A percentile compares a stretch with the other conserved stretches of the same genome.
Conservation (phyloP, 2,329 filamentous ascomycete species). For the Fulvia fulva region DNA sequence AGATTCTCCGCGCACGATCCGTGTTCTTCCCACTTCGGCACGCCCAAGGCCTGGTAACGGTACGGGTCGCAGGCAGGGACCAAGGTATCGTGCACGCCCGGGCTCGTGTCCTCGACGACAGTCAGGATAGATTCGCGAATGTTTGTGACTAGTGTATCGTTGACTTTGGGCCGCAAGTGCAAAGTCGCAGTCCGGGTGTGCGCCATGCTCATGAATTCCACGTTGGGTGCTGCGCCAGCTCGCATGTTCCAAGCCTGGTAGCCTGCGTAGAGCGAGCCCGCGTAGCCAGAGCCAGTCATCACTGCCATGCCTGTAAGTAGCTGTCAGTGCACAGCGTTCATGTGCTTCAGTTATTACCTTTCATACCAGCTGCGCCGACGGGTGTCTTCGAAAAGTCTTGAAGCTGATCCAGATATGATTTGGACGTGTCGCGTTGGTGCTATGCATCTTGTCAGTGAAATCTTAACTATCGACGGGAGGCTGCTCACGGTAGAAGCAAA, state of each 20-base stretch:
- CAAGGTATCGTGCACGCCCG: slow-evolving; percentile 45
- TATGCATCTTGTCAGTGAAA: slow-evolving; percentile 9
- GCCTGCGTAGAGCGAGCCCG: slow-evolving; percentile 46
- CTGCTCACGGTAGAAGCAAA: slow-evolving; percentile 40
- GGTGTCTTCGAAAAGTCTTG: slow-evolving; percentile 50
- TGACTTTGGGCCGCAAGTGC: slow-evolving; percentile 39
- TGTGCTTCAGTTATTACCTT: slow-evolving; percentile 12
- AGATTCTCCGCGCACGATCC: slow-evolving; percentile 48
- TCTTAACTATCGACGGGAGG: too few relatives aligned
- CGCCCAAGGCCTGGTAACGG: slow-evolving; percentile 40
- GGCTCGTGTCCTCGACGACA: slow-evolving; percentile 43
- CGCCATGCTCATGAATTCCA: slow-evolving; percentile 47
- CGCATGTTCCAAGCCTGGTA: slow-evolving; percentile 45
- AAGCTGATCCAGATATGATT: slow-evolving; percentile 48
- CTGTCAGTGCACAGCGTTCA: slow-evolving; percentile 21
- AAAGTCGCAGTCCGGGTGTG: slow-evolving; percentile 42
- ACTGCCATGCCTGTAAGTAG: slow-evolving; percentile 33
- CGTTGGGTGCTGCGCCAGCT: slow-evolving; percentile 35
- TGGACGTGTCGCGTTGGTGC: slow-evolving; percentile 45
- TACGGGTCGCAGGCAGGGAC: slow-evolving; percentile 47
- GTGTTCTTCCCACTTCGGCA: slow-evolving; percentile 44
- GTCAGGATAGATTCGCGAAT: slow-evolving; percentile 46
- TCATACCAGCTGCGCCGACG: slow-evolving; percentile 44
- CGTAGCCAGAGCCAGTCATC: slow-evolving; percentile 45
- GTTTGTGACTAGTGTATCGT: slow-evolving; percentile 44